These are phyloP conservation scores for Schizonepeta tenuifolia DNA, from an alignment of 257 asterid genomes.

Conservation along the genomic window DNA sequence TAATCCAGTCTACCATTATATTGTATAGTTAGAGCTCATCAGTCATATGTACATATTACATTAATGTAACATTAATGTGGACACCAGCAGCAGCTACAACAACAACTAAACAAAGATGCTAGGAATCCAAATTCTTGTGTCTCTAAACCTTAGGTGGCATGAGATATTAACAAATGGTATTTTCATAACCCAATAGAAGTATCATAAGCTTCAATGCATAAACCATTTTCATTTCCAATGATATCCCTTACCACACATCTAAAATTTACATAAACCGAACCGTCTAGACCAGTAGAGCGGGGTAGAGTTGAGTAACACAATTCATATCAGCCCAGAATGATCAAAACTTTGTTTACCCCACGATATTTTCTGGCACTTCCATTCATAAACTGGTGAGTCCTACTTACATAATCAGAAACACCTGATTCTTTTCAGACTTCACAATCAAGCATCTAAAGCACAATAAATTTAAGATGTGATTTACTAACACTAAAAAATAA, in stretches of 20 bases:
- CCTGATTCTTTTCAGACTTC: background rate
- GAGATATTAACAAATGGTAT: too few relatives aligned
- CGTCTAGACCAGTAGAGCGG: background rate
- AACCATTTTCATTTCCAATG: background rate
- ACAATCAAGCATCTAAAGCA: constrained; percentile 1
- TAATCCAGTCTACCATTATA: background rate
- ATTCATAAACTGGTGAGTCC: constrained; percentile 18
- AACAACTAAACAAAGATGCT: too few relatives aligned
- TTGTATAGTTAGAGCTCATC: background rate
- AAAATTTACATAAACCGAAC: background rate
- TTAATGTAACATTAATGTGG: too few relatives aligned
- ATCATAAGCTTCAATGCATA: too few relatives aligned
- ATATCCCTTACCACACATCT: constrained; percentile 5
- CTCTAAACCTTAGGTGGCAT: too few relatives aligned
- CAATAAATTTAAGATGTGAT: background rate
- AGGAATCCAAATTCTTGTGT: too few relatives aligned
- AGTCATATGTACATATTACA: too few relatives aligned
- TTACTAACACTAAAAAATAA: background rate
- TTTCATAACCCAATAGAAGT: too few relatives aligned
- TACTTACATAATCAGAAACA: background rate
- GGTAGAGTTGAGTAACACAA: background rate
- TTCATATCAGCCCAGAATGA: constrained; percentile 1
- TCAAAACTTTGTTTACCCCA: constrained; percentile 12
- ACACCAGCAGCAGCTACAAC: too few relatives aligned
- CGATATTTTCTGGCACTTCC: background rate